Base-by-base conservation (phyloP, 495 filamentous ascomycete genomes). In the Hypoxylon subgilvum region DNA sequence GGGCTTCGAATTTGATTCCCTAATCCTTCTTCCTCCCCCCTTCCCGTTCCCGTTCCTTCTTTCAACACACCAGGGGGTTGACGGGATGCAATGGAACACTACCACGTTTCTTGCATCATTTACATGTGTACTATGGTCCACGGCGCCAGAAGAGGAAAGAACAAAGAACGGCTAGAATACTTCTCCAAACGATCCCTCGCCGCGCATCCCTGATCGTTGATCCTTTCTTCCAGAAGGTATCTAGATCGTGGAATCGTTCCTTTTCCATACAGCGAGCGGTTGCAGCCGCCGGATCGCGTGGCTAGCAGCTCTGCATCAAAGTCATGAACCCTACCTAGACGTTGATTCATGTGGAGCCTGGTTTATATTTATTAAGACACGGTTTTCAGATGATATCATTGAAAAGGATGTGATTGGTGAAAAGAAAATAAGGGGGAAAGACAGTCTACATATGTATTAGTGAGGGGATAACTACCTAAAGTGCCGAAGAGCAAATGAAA, bases 61-160 rank as follows among this genome's bases (percentile, higher is more conserved):
- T 28, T 22, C 13, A 4, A 34, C 5, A 5, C 34, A 30, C 22
- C 18, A 41, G 28, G 38, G 38, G 25, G 23, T 9, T 16, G 47
- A 19, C 39, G 50, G 39, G 49, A 64, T 64, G 61, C 61, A 55
- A 64, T 64, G 61, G 54, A 64, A 64, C 61, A 64, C 52, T 52
- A 59, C 61, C 61, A 64, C 54, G 61, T 64, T 64, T 59, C 50
- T 30, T 63, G 47, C 52, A 57, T 63, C 45, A 17, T 25, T 44
- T 55, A 40, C 51, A 46, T 42, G 14, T 36, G 34, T 40, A 23
- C 34, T 23, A 17, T 32, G 4, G 14, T 44, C 22, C 5, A 32
- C 19, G 22, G 25, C 25, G 36, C 35, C 48, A 42, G 17, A 21
- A 18, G 12, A 16, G 34, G 4, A 22, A 45, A 45, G 39, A 42